Percentiles rank a stretch among this genome's conserved stretches.
Evolutionary conservation across 2,329 filamentous ascomycete species (phyloP).

Genomic region (Ascochyta pisi): DNA sequence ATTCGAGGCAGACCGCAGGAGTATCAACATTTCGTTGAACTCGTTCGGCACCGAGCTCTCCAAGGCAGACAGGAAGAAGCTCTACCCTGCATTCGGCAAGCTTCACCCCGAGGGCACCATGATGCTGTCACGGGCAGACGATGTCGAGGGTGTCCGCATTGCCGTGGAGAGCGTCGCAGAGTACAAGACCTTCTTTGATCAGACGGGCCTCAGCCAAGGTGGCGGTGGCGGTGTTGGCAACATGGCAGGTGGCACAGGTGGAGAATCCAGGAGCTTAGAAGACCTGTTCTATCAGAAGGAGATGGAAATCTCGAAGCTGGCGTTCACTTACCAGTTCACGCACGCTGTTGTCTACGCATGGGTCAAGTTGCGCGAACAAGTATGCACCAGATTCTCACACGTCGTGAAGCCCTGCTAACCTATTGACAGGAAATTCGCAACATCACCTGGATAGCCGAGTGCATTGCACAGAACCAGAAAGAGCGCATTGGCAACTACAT

Average conservation of each 20-base stretch:
- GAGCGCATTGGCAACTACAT: constrained; percentile 99
- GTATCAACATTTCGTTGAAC: constrained; percentile 99
- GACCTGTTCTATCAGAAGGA: constrained; percentile 99
- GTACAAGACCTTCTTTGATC: constrained; percentile 96
- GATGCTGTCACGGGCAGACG: constrained; percentile 94
- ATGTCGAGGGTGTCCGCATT: constrained; percentile 89
- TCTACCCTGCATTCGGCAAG: constrained; percentile 90
- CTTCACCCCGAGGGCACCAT: constrained; percentile 92
- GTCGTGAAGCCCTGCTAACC: constrained; percentile 20
- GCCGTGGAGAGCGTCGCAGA: constrained; percentile 92
- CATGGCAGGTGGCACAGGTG: constrained; percentile 79
- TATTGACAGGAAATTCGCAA: constrained; percentile 88
- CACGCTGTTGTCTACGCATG: constrained; percentile 95
- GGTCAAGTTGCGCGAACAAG: constrained; percentile 97
- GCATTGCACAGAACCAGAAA: constrained; percentile 99
- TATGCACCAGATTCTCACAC: constrained; percentile 55
- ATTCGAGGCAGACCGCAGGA: constrained; percentile 94
- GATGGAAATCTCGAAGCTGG: constrained; percentile 96
- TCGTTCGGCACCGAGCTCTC: constrained; percentile 96
- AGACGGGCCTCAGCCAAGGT: constrained; percentile 78
- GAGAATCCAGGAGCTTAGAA: constrained; percentile 88
- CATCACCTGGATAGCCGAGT: constrained; percentile 99
- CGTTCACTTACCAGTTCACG: constrained; percentile 95
- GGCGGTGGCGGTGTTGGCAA: constrained; percentile 79
- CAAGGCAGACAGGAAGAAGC: constrained; percentile 92